phyloP scores from a whole-genome alignment of 352 stramenopile species.

The Phytophthora constricta region DNA sequence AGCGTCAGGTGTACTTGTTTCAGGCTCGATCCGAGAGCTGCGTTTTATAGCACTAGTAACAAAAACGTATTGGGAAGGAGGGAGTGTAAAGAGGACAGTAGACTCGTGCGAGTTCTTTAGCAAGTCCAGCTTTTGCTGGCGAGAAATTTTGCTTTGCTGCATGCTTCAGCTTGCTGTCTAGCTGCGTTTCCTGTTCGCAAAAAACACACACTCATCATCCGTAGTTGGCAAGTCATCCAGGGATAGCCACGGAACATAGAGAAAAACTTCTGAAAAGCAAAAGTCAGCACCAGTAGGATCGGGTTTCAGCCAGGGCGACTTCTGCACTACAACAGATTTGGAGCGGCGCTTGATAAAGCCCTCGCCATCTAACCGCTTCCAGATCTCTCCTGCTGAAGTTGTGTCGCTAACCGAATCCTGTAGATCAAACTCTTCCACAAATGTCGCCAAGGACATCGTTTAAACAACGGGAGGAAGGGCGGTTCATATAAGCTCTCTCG shows the following conservation, averaged over 20 bases:
- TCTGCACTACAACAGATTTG: neutral
- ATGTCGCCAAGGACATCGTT: neutral
- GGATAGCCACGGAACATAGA: neutral
- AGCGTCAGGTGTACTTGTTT: neutral
- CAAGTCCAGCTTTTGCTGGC: neutral
- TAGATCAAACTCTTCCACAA: neutral
- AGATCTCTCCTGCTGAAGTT: no score
- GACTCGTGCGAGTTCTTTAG: neutral
- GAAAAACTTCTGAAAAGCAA: conserved; percentile 1
- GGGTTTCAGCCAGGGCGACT: neutral
- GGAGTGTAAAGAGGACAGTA: neutral
- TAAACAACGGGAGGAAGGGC: neutral
- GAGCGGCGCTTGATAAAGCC: neutral
- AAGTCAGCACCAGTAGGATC: neutral
- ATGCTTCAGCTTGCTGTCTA: neutral
- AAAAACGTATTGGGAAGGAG: neutral
- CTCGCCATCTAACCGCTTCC: neutral
- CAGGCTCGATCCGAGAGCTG: neutral
- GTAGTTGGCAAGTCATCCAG: neutral
- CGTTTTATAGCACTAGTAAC: neutral
- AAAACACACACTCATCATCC: neutral
- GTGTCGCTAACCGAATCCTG: neutral
- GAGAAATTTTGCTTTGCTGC: neutral
- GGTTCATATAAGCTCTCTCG: neutral
- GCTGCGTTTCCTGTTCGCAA: neutral